These are phyloP conservation scores for Arxiozyma telluris DNA, from an alignment of 1,139 yeast species.

Conservation along the genomic window DNA sequence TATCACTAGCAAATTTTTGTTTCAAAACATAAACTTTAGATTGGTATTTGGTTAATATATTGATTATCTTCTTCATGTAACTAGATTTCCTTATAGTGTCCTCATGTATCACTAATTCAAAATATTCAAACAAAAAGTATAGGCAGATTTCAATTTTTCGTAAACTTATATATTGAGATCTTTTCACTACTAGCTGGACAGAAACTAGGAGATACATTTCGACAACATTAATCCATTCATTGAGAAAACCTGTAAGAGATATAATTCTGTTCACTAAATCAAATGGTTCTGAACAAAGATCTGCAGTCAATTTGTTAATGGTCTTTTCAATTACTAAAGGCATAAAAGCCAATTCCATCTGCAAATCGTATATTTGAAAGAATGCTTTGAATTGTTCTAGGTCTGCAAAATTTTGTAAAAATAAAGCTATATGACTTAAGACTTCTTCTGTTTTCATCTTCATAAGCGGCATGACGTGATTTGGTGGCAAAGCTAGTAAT, in stretches of 20 bases:
- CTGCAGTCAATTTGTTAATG: constrained; percentile 7
- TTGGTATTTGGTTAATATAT: neutral
- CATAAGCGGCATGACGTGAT: constrained; percentile 13
- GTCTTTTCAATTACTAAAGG: constrained; percentile 19
- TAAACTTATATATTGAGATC: neutral
- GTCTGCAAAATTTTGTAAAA: constrained; percentile 12
- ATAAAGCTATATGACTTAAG: constrained; percentile 9
- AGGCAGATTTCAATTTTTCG: constrained; percentile 3
- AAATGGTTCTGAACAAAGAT: neutral
- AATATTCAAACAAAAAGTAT: constrained; percentile 3
- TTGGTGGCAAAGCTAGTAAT: constrained; percentile 15
- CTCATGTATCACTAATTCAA: neutral
- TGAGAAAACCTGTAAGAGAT: neutral
- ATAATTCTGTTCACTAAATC: constrained; percentile 3
- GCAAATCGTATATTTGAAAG: constrained; percentile 12
- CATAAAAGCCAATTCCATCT: constrained; percentile 13
- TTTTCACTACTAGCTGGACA: neutral
- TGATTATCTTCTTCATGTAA: neutral
- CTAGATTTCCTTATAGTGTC: neutral
- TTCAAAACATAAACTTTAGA: neutral
- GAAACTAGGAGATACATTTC: neutral
- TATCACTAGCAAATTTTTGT: neutral
- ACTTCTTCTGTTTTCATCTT: constrained; percentile 11
- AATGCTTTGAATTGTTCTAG: constrained; percentile 18
- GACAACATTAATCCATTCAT: constrained; percentile 1